Conservation (phyloP, 2,329 filamentous ascomycete genomes). For the Alternaria gansuensis region DNA sequence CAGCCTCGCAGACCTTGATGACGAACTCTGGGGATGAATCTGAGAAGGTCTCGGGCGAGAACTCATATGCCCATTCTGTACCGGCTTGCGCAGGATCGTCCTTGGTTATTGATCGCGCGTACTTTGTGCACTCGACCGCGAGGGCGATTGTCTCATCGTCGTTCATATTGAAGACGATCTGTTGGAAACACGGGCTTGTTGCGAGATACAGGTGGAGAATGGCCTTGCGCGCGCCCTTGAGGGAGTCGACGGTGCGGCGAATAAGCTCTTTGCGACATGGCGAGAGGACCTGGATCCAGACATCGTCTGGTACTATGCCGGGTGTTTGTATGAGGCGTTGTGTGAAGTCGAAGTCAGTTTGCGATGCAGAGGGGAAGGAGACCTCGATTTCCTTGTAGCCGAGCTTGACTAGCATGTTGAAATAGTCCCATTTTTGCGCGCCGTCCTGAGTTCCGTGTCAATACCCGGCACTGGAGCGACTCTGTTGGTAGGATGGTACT, state of each 20-base stretch:
- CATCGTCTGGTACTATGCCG: constrained; percentile 84
- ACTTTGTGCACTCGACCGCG: constrained; percentile 85
- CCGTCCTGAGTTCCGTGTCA: constrained; percentile 69
- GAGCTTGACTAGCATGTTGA: constrained; percentile 89
- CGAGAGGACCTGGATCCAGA: constrained; percentile 89
- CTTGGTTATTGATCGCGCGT: constrained; percentile 90
- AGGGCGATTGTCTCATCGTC: constrained; percentile 83
- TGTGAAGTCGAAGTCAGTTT: constrained; percentile 97
- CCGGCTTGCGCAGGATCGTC: constrained; percentile 66
- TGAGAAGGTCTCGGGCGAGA: constrained; percentile 88
- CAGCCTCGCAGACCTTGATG: constrained; percentile 85
- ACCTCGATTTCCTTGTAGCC: constrained; percentile 99
- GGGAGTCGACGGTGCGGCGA: constrained; percentile 83
- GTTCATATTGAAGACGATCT: constrained; percentile 86
- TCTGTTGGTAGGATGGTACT: constrained; percentile 32
- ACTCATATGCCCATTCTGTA: constrained; percentile 80
- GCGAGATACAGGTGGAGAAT: constrained; percentile 96
- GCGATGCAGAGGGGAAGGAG: constrained; percentile 91
- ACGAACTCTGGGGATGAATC: constrained; percentile 87
- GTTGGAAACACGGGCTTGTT: constrained; percentile 93
- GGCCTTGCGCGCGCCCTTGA: constrained; percentile 90
- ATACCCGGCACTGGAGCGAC: not conserved
- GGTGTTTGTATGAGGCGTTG: constrained; percentile 85
- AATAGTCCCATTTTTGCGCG: constrained; percentile 94
- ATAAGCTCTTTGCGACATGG: constrained; percentile 94